Conservation (phyloP, 140 eudicot species). For the Erigeron philadelphicus region DNA sequence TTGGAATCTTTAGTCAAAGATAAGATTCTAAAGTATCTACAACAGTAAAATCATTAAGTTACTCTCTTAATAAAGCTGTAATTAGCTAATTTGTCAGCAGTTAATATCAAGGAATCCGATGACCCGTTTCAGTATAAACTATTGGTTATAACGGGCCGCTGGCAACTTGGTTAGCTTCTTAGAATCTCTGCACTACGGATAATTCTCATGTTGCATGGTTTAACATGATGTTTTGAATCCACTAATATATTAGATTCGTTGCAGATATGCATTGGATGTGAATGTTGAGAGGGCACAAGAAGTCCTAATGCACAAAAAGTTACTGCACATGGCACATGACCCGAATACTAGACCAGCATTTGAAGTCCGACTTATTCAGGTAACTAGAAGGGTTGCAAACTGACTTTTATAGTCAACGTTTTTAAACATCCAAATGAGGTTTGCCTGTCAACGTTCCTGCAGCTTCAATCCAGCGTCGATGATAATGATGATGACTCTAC, state of each 20-base stretch:
- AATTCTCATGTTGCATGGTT: slow-evolving; percentile 7
- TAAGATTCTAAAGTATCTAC: slow-evolving; percentile 31
- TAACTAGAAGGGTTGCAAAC: slow-evolving; percentile 9
- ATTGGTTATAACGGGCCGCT: slow-evolving; percentile 2
- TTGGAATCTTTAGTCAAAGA: slow-evolving; percentile 32
- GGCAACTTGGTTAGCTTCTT: neutral
- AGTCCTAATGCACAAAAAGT: slow-evolving; percentile 73
- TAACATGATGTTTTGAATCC: slow-evolving; percentile 12
- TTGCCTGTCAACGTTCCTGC: slow-evolving; percentile 28
- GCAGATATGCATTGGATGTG: slow-evolving; percentile 86
- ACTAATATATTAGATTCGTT: slow-evolving; percentile 12
- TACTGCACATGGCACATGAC: slow-evolving; percentile 67
- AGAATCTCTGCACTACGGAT: neutral
- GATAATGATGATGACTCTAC: slow-evolving; percentile 45
- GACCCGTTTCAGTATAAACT: slow-evolving; percentile 5
- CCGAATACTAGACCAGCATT: slow-evolving; percentile 67
- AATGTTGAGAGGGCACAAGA: slow-evolving; percentile 76
- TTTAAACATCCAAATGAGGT: slow-evolving; percentile 1
- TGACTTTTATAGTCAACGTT: neutral
- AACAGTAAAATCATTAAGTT: slow-evolving; percentile 21
- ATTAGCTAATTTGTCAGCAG: slow-evolving; percentile 8
- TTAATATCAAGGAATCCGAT: slow-evolving; percentile 24
- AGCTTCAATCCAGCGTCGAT: slow-evolving; percentile 51
- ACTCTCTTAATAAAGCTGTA: slow-evolving; percentile 19
- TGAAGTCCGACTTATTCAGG: slow-evolving; percentile 77